These are phyloP conservation scores for Paramecium sexaurelia DNA, from an alignment of 73 alveolate genomes.

Conservation along the genomic window DNA sequence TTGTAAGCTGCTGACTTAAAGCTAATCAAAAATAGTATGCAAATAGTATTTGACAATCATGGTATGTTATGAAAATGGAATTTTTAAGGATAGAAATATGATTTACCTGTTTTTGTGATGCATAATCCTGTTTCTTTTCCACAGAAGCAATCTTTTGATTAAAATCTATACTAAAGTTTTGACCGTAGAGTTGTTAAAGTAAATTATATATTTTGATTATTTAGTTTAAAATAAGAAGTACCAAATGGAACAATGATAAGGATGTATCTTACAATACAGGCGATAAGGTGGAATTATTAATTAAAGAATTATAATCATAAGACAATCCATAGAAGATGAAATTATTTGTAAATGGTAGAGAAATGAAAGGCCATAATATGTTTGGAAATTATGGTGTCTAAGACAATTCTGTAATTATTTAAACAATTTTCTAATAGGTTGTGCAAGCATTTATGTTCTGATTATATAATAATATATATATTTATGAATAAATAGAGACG, in stretches of 20 bases:
- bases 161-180: neutral
- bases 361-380: slow-evolving; percentile 11
- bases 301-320: neutral
- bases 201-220: too few species aligned
- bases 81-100: slow-evolving; percentile 18
- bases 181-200: neutral
- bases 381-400: slow-evolving; percentile 53
- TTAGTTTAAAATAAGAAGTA: neutral
- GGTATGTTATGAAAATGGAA: neutral
- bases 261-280: neutral
- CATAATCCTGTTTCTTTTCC: slow-evolving; percentile 50
- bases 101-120: slow-evolving; percentile 16
- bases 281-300: neutral
- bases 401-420: slow-evolving; percentile 1
- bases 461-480: neutral
- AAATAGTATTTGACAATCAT: neutral
- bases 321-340: neutral
- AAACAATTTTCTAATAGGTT: neutral
- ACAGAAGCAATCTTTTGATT: neutral
- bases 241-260: slow-evolving; percentile 22
- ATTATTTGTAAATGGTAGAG: slow-evolving; percentile 30
- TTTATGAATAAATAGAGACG: slow-evolving; percentile 41
- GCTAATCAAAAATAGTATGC: slow-evolving; percentile 35
- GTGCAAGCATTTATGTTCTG: slow-evolving; percentile 34
- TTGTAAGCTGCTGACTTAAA: slow-evolving; percentile 49